Evolutionary conservation across 192 early-diverging fungal genomes (phyloP).

Genomic region (Gaertneriomyces sp.): DNA sequence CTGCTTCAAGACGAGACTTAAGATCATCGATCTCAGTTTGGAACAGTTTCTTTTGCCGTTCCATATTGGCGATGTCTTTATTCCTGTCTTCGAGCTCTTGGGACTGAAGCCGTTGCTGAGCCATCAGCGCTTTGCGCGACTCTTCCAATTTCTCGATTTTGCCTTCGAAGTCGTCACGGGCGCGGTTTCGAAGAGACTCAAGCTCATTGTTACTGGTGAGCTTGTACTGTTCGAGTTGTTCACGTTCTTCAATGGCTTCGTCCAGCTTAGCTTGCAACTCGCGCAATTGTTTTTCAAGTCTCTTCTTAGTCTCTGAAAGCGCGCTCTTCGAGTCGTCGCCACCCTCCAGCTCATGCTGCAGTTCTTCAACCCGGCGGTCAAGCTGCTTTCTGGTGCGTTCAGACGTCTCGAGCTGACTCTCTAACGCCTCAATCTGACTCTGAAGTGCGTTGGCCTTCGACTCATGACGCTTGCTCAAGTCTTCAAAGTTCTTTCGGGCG

Average conservation of each 20-base stretch:
- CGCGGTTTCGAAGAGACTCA: conserved; percentile 53
- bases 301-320: conserved; percentile 57
- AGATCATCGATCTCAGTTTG: conserved; percentile 62
- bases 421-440: conserved; percentile 59
- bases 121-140: conserved; percentile 72
- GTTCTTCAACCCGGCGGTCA: conserved; percentile 66
- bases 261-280: conserved; percentile 50
- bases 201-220: conserved; percentile 42
- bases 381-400: conserved; percentile 62
- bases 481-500: conserved; percentile 61
- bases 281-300: conserved; percentile 61
- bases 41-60: conserved; percentile 60
- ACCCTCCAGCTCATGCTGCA: conserved; percentile 65
- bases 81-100: conserved; percentile 80
- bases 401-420: conserved; percentile 52
- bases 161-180: conserved; percentile 67
- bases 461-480: conserved; percentile 67
- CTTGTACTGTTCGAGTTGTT: conserved; percentile 52
- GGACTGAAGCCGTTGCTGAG: conserved; percentile 67
- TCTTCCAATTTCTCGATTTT: conserved; percentile 77
- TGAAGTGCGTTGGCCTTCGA: conserved; percentile 63
- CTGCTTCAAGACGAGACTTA: conserved; percentile 58
- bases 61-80: conserved; percentile 63
- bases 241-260: conserved; percentile 54
- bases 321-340: conserved; percentile 63